Conservation (phyloP, 1,284 basidiomycete genomes). For the Ceratobasidium sp. region DNA sequence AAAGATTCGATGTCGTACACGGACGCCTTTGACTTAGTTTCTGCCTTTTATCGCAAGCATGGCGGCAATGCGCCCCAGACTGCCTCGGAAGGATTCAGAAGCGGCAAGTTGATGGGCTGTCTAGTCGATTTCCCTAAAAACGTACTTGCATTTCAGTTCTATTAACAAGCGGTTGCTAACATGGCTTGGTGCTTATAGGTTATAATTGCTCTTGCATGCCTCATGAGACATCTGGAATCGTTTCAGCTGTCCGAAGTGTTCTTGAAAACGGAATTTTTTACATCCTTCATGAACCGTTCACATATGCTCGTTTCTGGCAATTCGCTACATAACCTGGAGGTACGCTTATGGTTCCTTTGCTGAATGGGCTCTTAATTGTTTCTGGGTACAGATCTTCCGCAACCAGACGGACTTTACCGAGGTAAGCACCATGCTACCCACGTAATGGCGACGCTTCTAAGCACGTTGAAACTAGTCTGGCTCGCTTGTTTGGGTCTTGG, state of each 20-base stretch:
- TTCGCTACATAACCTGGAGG: constrained; percentile 84
- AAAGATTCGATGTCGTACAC: constrained; percentile 70
- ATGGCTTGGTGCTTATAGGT: constrained; percentile 58
- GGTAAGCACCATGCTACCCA: neutral
- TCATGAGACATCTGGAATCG: constrained; percentile 79
- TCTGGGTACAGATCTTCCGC: constrained; percentile 80
- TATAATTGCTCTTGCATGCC: constrained; percentile 80
- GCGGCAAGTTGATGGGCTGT: constrained; percentile 71
- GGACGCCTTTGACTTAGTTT: constrained; percentile 79
- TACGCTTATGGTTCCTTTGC: constrained; percentile 21
- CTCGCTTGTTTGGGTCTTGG: constrained; percentile 87
- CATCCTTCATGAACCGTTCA: constrained; percentile 78
- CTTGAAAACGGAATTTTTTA: constrained; percentile 80
- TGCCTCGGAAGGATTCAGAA: constrained; percentile 65
- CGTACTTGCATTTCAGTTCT: constrained; percentile 49
- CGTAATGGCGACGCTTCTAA: neutral
- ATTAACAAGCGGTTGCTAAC: neutral
- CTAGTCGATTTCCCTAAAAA: constrained; percentile 77
- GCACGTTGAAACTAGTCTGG: constrained; percentile 63
- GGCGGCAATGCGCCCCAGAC: constrained; percentile 35
- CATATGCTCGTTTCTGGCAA: constrained; percentile 93
- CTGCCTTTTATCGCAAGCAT: constrained; percentile 76
- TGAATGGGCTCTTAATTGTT: constrained; percentile 34
- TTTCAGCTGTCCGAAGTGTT: constrained; percentile 85
- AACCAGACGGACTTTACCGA: constrained; percentile 86